Evolutionary conservation across 805 yeast species (phyloP).

Genomic region (Diddensiella transvaalensis): DNA sequence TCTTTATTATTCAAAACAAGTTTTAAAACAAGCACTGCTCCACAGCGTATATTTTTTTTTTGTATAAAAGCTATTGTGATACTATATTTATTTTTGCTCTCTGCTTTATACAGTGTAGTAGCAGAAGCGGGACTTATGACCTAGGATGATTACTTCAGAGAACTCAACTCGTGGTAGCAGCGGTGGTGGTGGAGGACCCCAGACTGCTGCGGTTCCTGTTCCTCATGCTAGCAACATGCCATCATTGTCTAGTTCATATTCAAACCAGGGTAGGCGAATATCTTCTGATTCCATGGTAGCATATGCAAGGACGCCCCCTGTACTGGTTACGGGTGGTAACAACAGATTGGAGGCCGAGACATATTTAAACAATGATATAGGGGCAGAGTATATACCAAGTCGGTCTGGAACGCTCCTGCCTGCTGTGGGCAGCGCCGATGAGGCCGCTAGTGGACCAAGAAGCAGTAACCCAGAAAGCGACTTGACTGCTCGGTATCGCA

Average conservation of each 20-base stretch:
- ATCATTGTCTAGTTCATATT: background rate
- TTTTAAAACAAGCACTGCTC: too few species aligned
- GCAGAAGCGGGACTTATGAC: too few species aligned
- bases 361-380: constrained; percentile 6
- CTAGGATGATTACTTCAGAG: background rate
- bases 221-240: background rate
- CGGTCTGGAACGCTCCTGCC: too few species aligned
- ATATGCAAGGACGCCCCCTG: too few species aligned
- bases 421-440: background rate
- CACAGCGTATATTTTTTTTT: too few species aligned
- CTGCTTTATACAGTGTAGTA: too few species aligned
- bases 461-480: background rate
- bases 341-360: background rate
- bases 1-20: too few species aligned
- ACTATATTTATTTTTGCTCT: too few species aligned
- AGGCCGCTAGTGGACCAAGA: background rate
- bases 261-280: background rate
- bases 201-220: background rate
- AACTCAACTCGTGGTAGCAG: background rate
- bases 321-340: too few species aligned
- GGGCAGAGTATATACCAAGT: constrained; percentile 14
- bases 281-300: background rate
- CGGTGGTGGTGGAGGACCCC: background rate
- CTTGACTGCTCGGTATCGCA: background rate
- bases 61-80: too few species aligned